A percentile compares a stretch with the other conserved stretches of the same genome.
Evolutionary conservation across 805 yeast genomes (phyloP).

Genomic region (Wickerhamomyces mucosus): DNA sequence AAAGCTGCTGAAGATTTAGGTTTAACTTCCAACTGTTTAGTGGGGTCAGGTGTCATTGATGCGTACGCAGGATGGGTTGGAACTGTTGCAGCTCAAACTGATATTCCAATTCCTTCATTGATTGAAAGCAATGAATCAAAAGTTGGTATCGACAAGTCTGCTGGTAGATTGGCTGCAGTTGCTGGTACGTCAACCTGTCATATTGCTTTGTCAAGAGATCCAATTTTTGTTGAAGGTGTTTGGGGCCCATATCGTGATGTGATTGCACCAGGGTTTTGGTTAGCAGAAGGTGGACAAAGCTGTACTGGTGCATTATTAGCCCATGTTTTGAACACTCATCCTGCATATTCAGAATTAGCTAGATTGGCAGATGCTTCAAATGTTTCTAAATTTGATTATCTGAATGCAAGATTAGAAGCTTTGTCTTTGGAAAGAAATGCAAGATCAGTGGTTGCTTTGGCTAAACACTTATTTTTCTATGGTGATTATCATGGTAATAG

Average conservation of each 20-base stretch:
- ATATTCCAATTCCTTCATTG: conserved; percentile 39
- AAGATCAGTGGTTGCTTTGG: conserved; percentile 71
- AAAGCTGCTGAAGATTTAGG: conserved; percentile 78
- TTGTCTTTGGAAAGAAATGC: conserved; percentile 46
- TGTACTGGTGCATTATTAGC: conserved; percentile 93
- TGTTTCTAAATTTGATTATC: conserved; percentile 69
- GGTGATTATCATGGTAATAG: conserved; percentile 97
- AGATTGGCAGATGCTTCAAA: conserved; percentile 59
- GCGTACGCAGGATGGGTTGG: conserved; percentile 99
- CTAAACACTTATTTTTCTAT: conserved; percentile 80
- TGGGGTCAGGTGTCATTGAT: conserved; percentile 94
- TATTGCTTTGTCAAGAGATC: conserved; percentile 73
- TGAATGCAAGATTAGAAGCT: conserved; percentile 67
- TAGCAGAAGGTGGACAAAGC: conserved; percentile 98
- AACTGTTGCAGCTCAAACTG: conserved; percentile 87
- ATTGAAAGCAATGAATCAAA: conserved; percentile 38
- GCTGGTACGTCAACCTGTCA: conserved; percentile 99
- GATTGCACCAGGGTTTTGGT: conserved; percentile 83
- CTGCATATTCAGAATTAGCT: conserved; percentile 70
- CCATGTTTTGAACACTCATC: conserved; percentile 81
- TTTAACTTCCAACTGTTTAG: conserved; percentile 66
- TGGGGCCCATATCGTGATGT: conserved; percentile 99
- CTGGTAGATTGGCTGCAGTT: conserved; percentile 91
- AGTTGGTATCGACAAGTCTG: conserved; percentile 45
- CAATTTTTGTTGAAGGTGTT: conserved; percentile 89